Evolutionary conservation across 495 filamentous ascomycete species (phyloP), one percentile per base, ranked within the genome.

Genomic region (Penicillium coprophilum): DNA sequence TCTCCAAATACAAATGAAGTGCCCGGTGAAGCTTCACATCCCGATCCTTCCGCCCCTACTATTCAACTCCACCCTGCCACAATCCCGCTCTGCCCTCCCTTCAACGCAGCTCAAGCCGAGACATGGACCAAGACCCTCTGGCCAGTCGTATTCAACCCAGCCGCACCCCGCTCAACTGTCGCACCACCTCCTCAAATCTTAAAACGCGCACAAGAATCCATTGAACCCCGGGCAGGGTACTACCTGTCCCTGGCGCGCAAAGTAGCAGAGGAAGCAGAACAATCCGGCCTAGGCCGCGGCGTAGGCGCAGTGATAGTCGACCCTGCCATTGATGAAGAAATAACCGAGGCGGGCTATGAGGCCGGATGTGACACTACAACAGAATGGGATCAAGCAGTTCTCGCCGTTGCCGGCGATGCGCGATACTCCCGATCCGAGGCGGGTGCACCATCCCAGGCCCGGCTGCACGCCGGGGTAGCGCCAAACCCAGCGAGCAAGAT

Each of bases 81-180:
- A 3, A 84, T 97, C 19, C 94, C 94, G 17, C 76, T 86, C 39
- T 74, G 88, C 12, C 81, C 91, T 24, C 92, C 94, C 0, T 86
- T 87, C 21, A 92, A 87, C 19, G 69, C 80, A 20, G 68, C 83
- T 11, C 90, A 96, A 73, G 91, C 94, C 6, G 79, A 84, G 9
- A 69, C 78, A 68, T 96, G 90, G 91, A 85, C 83, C 30, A 74
- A 81, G 24, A 78, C 81, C 27, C 87, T 91, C 66, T 98, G 94
- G 94, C 95, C 94, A 0, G 85, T 88, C 6, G 78, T 90, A 8
- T 97, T 95, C 76, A 91, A 92, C 84, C 91, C 31, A 80, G 91
- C 66, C 83, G 90, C 46, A 79, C 65, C 75, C 11, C 66, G 72
- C 9, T 64, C 67, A 17, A 71, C 63, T 32, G 61, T 77, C 50